Conservation (phyloP, 1,139 yeast species). For the Arxiozyma bovina region DNA sequence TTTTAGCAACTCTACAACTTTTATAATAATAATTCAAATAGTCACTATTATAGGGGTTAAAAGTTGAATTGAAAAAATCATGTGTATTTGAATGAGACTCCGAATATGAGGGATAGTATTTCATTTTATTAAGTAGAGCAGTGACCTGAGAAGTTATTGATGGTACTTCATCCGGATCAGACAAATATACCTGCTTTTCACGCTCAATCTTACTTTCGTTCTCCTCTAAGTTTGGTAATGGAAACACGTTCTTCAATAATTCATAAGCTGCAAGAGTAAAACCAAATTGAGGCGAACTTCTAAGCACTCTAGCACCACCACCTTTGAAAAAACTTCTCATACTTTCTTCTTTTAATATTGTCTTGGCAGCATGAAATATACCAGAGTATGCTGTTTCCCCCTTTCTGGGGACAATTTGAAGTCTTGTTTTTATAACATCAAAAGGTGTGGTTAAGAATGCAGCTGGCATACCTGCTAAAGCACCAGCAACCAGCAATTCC, state of each 20-base stretch:
- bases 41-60: slow-evolving; percentile 27
- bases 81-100: slow-evolving; percentile 30
- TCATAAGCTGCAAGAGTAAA: slow-evolving; percentile 96
- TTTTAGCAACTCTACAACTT: slow-evolving; percentile 53
- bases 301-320: slow-evolving; percentile 85
- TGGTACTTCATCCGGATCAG: slow-evolving; percentile 14
- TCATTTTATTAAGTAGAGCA: background rate
- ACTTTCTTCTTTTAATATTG: slow-evolving; percentile 74
- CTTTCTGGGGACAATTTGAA: slow-evolving; percentile 74
- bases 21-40: slow-evolving; percentile 44
- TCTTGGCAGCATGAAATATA: slow-evolving; percentile 63
- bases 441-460: slow-evolving; percentile 94
- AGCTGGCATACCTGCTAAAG: slow-evolving; percentile 96
- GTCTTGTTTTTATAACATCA: slow-evolving; percentile 91
- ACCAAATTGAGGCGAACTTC: slow-evolving; percentile 97
- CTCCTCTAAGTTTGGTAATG: slow-evolving; percentile 5
- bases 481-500: slow-evolving; percentile 84
- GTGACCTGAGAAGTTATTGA: slow-evolving; percentile 12
- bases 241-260: slow-evolving; percentile 52
- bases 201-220: background rate
- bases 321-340: slow-evolving; percentile 86
- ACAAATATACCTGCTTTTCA: background rate
- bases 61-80: slow-evolving; percentile 22
- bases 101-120: slow-evolving; percentile 4
- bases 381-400: slow-evolving; percentile 75